Evolutionary conservation across 2,329 filamentous ascomycete species (phyloP), one percentile per base, ranked within the genome.

Genomic region (Bipolaris gigantea): DNA sequence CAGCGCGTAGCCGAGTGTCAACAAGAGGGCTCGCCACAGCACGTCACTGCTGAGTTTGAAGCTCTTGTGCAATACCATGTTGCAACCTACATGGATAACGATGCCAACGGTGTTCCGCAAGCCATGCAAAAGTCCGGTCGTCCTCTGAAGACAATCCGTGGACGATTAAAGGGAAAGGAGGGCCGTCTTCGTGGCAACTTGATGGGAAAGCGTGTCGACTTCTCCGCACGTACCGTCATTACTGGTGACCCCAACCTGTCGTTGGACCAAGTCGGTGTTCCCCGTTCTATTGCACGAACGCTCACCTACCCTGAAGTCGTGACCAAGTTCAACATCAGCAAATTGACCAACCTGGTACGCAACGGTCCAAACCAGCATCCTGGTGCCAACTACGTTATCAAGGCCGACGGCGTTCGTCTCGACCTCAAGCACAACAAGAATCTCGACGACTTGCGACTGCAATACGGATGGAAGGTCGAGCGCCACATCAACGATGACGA

Each of bases 41-140:
- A 99, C 76, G 91, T 97, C 62, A 85, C 92, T 15, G 85, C 87
- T 55, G 94, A 99, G 68, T 97, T 97, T 55, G 91, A 96, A 75
- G 86, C 88, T 60, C 80, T 99, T 30, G 81, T 99, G 34, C 95
- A 99, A 72, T 99, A 96, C 72, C 95, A 99, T 70, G 92, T 99
- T 56, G 95, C 95, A 39, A 99, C 95, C 1, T 96, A 97, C 77
- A 99, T 99, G 95, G 94, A 99, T 77, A 99, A 99, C 69, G 93
- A 99, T 73, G 97, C 97, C 76, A 94, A 95, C 60, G 92, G 93
- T 45, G 88, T 95, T 66, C 94, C 94, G 2, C 92, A 94, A 66
- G 93, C 94, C 2, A 81, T 97, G 70, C 95, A 99, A 72, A 99
- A 99, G 81, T 96, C 92, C 52, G 95, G 95, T 43, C 87, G 95